phyloP scores from a whole-genome alignment of 768 basidiomycete genomes.

The Phanerochaete carnosa region DNA sequence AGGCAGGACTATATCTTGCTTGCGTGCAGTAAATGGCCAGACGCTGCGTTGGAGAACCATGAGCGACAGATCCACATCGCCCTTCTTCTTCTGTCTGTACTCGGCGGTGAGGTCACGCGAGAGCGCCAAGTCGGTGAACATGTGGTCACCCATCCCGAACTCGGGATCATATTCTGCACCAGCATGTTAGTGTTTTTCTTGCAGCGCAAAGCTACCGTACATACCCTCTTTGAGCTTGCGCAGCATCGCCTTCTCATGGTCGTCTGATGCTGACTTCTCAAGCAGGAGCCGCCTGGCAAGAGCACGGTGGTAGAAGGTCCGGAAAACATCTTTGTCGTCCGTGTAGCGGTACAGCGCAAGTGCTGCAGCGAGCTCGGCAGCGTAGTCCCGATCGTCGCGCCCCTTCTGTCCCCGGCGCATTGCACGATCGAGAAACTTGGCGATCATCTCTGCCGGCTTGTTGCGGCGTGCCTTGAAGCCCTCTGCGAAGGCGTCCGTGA shows the following conservation, averaged over 20 bases:
- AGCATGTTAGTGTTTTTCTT: not conserved
- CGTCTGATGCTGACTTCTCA: conserved; percentile 81
- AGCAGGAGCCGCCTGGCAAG: conserved; percentile 85
- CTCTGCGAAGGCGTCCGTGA: conserved; percentile 64
- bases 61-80: conserved; percentile 51
- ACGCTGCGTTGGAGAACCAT: conserved; percentile 86
- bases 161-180: conserved; percentile 87
- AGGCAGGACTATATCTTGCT: conserved; percentile 52
- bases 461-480: conserved; percentile 75
- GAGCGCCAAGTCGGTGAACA: conserved; percentile 90
- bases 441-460: conserved; percentile 92
- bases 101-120: conserved; percentile 71
- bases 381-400: conserved; percentile 60
- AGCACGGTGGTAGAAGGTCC: conserved; percentile 86
- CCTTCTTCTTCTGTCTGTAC: conserved; percentile 38
- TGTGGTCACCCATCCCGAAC: conserved; percentile 89
- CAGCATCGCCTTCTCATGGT: conserved; percentile 81
- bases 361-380: conserved; percentile 57
- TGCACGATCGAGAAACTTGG: conserved; percentile 81
- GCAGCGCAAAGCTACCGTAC: conserved; percentile 31
- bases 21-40: conserved; percentile 75
- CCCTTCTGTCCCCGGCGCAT: conserved; percentile 86
- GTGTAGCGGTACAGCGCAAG: conserved; percentile 81
- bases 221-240: conserved; percentile 78
- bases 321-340: conserved; percentile 91